Evolutionary conservation across 345 rosid genomes (phyloP), one percentile per base, ranked within the genome.

Genomic region (Citrus trifoliata): DNA sequence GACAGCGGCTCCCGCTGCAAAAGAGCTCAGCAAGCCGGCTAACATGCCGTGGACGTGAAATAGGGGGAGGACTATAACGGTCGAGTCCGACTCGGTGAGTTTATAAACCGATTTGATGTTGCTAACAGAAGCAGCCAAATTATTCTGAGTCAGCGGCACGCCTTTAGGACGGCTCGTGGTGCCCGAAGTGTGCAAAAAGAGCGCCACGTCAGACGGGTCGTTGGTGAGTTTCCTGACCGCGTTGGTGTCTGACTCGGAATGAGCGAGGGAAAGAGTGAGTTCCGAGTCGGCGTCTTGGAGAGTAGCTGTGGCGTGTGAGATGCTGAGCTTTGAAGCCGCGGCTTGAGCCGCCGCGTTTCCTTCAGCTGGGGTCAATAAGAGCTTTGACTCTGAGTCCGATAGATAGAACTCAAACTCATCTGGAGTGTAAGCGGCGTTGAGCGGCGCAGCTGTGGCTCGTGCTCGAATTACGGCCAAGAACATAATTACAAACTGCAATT

Each of bases 1-100:
- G 46, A 94, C 92, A 18, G 98, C 90, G 10, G 92, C 95, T 24
- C 97, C 98, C 9, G 93, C 91, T 5, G 83, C 89, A 0, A 94
- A 83, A 2, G 98, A 91, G 85, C 97, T 90, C 58, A 94, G 76
- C 33, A 94, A 64, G 7, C 93, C 98, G 7, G 98, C 95, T 22
- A 94, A 13, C 66, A 93, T 76, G 30, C 98, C 98, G 67, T 94
- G 97, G 73, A 94, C 98, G 67, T 94, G 98, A 82, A 94, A 94
- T 71, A 94, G 76, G 5, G 97, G 98, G 46, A 92, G 88, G 28
- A 94, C 95, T 14, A 94, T 73, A 69, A 94, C 93, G 0, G 98
- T 91, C 55, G 98, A 92, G 84, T 94, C 98, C 0, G 88, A 79
- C 84, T 92, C 95, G 0, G 90, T 85, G 37, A 94, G 88, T 66